Evolutionary conservation across 176 grass and related monocot species (phyloP).

Genomic region (Oryza punctata): DNA sequence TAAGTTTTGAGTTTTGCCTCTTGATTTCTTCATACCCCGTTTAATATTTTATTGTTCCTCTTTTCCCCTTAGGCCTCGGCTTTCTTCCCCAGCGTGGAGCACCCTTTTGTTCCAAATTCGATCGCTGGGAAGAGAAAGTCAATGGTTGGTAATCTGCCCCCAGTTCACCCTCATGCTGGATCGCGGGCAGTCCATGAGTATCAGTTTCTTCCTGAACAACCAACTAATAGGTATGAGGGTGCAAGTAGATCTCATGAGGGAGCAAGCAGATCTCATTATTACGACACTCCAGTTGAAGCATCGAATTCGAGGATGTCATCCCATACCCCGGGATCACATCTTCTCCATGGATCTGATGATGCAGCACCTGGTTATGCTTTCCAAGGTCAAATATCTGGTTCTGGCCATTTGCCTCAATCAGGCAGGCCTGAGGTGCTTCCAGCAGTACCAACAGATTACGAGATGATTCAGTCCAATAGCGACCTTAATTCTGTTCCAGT

Average conservation of each 20-base stretch:
- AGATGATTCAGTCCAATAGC: constrained; percentile 54
- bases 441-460: constrained; percentile 61
- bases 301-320: constrained; percentile 46
- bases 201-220: constrained; percentile 94
- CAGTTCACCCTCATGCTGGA: constrained; percentile 53
- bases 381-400: constrained; percentile 76
- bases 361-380: constrained; percentile 63
- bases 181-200: constrained; percentile 77
- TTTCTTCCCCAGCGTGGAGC: constrained; percentile 82
- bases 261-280: constrained; percentile 59
- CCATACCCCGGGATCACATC: constrained; percentile 46
- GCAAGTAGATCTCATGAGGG: constrained; percentile 64
- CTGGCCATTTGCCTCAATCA: constrained; percentile 57
- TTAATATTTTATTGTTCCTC: constrained; percentile 18
- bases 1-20: background rate
- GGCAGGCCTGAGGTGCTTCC: constrained; percentile 60
- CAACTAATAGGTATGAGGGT: constrained; percentile 69
- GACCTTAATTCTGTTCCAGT: constrained; percentile 55
- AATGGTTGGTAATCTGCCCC: constrained; percentile 48
- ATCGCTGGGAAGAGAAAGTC: constrained; percentile 70
- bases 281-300: constrained; percentile 71
- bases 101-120: constrained; percentile 51
- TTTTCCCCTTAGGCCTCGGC: constrained; percentile 56
- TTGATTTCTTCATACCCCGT: constrained; percentile 13
- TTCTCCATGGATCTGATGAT: constrained; percentile 61